These are phyloP conservation scores for Teunomyces barrocoloradensis DNA, from an alignment of 805 yeast species.

Conservation along the genomic window DNA sequence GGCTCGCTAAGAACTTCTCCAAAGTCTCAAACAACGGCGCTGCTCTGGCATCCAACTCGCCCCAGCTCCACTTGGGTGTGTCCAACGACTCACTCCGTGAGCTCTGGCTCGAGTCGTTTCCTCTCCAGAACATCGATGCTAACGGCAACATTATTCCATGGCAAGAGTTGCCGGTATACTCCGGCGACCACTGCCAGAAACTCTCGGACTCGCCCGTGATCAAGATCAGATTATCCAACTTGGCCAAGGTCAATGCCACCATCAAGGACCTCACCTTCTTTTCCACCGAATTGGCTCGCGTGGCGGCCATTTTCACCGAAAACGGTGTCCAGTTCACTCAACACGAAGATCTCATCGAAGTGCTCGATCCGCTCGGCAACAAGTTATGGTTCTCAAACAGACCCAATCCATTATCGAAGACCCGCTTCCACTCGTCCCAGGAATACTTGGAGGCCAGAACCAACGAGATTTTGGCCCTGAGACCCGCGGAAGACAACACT, in stretches of 20 bases:
- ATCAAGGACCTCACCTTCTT: constrained; percentile 29
- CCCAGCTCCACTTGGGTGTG: constrained; percentile 47
- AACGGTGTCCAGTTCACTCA: constrained; percentile 5
- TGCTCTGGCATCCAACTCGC: constrained; percentile 22
- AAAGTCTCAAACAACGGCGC: constrained; percentile 44
- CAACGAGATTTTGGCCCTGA: constrained; percentile 18
- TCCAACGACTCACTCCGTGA: constrained; percentile 67
- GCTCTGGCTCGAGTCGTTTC: constrained; percentile 71
- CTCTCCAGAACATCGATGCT: constrained; percentile 39
- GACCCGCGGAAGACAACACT: not conserved
- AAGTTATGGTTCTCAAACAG: constrained; percentile 23
- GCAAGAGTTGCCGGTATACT: constrained; percentile 39
- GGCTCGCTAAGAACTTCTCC: constrained; percentile 56
- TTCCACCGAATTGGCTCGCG: constrained; percentile 24
- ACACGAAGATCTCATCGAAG: not conserved
- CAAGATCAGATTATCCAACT: constrained; percentile 33
- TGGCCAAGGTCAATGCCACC: constrained; percentile 7
- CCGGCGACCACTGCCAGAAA: constrained; percentile 33
- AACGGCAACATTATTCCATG: constrained; percentile 37
- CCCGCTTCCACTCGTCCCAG: constrained; percentile 20
- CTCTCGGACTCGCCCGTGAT: constrained; percentile 29
- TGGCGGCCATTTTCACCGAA: constrained; percentile 18
- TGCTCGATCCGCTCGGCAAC: constrained; percentile 38
- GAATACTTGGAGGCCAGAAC: constrained; percentile 27
- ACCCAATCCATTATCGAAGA: constrained; percentile 19